Evolutionary conservation across 306 rosid species (phyloP).

Genomic region (Cicer yamashitae): DNA sequence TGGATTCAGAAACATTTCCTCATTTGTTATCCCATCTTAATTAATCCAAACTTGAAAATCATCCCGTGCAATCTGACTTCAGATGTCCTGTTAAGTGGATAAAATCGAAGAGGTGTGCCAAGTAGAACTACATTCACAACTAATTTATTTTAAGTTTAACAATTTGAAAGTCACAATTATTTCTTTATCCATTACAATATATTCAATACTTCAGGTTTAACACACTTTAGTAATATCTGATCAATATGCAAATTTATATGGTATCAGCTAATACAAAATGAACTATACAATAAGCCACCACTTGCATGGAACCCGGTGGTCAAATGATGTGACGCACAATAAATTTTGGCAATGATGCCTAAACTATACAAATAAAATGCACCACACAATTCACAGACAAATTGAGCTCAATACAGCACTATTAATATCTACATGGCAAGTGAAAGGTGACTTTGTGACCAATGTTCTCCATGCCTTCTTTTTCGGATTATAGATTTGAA

Average conservation of each 20-base stretch:
- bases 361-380: conserved; percentile 36
- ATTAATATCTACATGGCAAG: conserved; percentile 57
- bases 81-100: neutral
- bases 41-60: neutral
- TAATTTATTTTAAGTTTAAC: neutral
- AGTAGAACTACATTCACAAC: conserved; percentile 5
- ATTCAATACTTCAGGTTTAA: conserved; percentile 35
- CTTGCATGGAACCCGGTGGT: conserved; percentile 32
- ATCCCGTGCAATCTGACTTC: neutral
- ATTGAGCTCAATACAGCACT: conserved; percentile 72
- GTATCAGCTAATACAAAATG: conserved; percentile 19
- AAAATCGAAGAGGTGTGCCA: neutral
- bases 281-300: conserved; percentile 37
- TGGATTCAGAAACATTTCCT: neutral
- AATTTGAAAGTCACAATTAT: conserved; percentile 8
- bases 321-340: conserved; percentile 41
- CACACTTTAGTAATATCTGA: conserved; percentile 41
- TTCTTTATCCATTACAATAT: conserved; percentile 24
- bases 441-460: conserved; percentile 69
- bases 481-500: conserved; percentile 81
- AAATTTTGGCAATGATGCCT: conserved; percentile 39
- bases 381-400: conserved; percentile 52
- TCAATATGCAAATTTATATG: conserved; percentile 25
- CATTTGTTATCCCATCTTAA: neutral
- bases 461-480: conserved; percentile 79